phyloP scores from a whole-genome alignment of 2,329 filamentous ascomycete species.

The Aureobasidium sp. region DNA sequence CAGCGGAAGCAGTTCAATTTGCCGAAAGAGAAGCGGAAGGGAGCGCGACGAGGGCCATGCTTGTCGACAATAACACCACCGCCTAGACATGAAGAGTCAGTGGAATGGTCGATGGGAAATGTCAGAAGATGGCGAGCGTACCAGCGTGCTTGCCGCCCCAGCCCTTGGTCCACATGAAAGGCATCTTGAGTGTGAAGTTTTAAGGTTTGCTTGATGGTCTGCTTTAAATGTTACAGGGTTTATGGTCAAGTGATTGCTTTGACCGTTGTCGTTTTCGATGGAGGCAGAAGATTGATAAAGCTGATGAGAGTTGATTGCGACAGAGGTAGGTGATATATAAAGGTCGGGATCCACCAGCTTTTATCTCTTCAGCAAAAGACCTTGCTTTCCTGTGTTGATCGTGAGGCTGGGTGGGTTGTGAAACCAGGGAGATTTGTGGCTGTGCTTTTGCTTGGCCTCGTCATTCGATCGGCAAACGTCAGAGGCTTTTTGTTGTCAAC shows the following conservation, averaged over 20 bases:
- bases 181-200: conserved; percentile 25
- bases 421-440: not conserved
- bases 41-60: conserved; percentile 43
- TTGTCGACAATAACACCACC: conserved; percentile 45
- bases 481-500: conserved; percentile 2
- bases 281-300: not conserved
- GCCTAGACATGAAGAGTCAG: conserved; percentile 24
- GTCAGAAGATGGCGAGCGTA: conserved; percentile 20
- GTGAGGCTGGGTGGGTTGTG: not conserved
- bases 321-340: not conserved
- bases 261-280: not conserved
- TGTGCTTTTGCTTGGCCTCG: not conserved
- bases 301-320: not conserved
- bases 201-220: not conserved
- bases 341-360: not conserved
- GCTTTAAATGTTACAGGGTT: not conserved
- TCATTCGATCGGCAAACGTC: conserved; percentile 1
- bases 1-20: conserved; percentile 47
- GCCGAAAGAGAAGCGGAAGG: conserved; percentile 43
- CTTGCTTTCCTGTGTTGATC: conserved; percentile 1
- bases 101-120: not conserved
- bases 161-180: conserved; percentile 41
- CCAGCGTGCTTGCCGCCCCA: conserved; percentile 36
- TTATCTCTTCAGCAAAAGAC: not conserved
- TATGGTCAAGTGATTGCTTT: not conserved